A percentile compares a stretch with the other conserved stretches of the same genome.
Conservation (phyloP, 768 basidiomycete genomes). For the Cystobasidiopsis lactophilus region DNA sequence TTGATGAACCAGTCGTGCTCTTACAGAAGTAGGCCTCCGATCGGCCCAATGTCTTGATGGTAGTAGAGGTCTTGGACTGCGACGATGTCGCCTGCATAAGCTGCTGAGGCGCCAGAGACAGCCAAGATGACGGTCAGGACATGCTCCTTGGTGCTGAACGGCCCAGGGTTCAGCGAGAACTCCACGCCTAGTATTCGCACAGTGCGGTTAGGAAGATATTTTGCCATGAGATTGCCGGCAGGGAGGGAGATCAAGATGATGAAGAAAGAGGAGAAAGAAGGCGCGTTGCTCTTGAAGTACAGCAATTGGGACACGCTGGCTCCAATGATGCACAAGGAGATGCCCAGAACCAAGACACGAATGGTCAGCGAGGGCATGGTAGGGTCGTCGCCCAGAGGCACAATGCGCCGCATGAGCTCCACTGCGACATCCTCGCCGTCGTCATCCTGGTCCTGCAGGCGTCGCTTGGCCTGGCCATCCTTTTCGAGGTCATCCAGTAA, state of each 20-base stretch:
- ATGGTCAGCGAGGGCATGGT: conserved; percentile 19
- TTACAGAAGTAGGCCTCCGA: conserved; percentile 12
- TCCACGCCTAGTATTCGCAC: not conserved
- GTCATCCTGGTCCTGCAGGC: not conserved
- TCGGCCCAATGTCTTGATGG: conserved; percentile 17
- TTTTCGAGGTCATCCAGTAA: no score
- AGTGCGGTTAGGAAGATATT: conserved; percentile 10
- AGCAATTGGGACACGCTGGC: conserved; percentile 21
- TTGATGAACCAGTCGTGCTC: not conserved
- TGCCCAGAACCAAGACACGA: conserved; percentile 16
- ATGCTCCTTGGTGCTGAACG: conserved; percentile 21
- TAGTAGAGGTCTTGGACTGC: conserved; percentile 22
- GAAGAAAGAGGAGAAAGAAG: conserved; percentile 20
- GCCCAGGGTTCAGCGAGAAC: conserved; percentile 17
- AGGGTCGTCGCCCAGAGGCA: conserved; percentile 21
- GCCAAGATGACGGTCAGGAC: conserved; percentile 9
- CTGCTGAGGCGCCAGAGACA: conserved; percentile 8
- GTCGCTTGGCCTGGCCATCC: no score
- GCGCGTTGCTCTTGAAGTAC: conserved; percentile 21
- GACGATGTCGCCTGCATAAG: conserved; percentile 22
- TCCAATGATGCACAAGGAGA: conserved; percentile 3
- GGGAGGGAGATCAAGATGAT: conserved; percentile 18
- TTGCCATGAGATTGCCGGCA: conserved; percentile 17
- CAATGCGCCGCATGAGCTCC: conserved; percentile 8
- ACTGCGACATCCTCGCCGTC: conserved; percentile 1